Percentiles rank a stretch among this genome's conserved stretches.
phyloP scores from a whole-genome alignment of 2,329 filamentous ascomycete genomes.

The Penicillium brasilianum region DNA sequence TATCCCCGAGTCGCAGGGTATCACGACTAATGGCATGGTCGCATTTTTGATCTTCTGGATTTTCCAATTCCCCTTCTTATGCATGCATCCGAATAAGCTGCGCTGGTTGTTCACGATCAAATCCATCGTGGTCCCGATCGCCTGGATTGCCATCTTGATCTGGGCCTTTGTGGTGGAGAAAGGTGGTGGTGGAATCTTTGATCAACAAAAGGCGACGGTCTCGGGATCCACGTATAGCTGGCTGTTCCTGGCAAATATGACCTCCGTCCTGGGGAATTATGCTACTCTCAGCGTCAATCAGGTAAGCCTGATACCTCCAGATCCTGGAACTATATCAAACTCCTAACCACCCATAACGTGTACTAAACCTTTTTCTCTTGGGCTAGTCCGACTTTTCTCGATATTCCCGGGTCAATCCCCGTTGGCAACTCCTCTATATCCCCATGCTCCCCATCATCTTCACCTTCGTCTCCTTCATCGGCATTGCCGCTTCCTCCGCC shows the following conservation, averaged over 20 bases:
- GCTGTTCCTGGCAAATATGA: slow-evolving; percentile 58
- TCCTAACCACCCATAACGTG: background rate
- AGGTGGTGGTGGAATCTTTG: slow-evolving; percentile 56
- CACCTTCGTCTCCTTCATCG: slow-evolving; percentile 59
- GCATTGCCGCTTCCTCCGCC: slow-evolving; percentile 48
- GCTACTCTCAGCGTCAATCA: slow-evolving; percentile 59
- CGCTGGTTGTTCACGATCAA: slow-evolving; percentile 47
- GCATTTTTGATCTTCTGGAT: slow-evolving; percentile 53
- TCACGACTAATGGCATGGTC: slow-evolving; percentile 54
- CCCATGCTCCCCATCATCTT: slow-evolving; percentile 59
- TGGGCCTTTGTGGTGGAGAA: slow-evolving; percentile 63
- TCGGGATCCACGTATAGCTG: slow-evolving; percentile 59
- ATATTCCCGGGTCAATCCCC: slow-evolving; percentile 54
- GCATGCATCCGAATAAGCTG: slow-evolving; percentile 49
- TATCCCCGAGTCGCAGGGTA: slow-evolving; percentile 49
- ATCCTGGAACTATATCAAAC: background rate
- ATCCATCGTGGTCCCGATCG: slow-evolving; percentile 57
- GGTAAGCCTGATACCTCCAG: slow-evolving; percentile 22
- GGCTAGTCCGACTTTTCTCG: slow-evolving; percentile 61
- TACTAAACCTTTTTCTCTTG: slow-evolving; percentile 13
- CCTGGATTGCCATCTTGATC: slow-evolving; percentile 66
- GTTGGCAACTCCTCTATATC: slow-evolving; percentile 58
- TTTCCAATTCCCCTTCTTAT: slow-evolving; percentile 52
- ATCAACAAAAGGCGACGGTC: slow-evolving; percentile 50
- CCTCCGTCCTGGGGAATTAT: slow-evolving; percentile 57